phyloP scores from a whole-genome alignment of 345 rosid genomes.

The Psidium friedrichsthalianum region DNA sequence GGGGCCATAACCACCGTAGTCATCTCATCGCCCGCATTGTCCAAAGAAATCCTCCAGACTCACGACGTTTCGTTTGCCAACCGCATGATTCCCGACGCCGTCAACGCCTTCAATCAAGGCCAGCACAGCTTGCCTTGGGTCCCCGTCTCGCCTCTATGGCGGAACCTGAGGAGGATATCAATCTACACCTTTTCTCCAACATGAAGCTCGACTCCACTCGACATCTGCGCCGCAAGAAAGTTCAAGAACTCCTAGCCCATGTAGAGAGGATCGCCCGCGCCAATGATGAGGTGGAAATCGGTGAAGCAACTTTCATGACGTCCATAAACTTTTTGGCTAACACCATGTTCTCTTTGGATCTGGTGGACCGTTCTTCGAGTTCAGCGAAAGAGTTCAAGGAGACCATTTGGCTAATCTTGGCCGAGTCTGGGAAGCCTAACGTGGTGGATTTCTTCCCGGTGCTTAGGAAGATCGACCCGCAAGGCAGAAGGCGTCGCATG shows the following conservation, averaged over 20 bases:
- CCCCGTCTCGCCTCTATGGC: constrained; percentile 6
- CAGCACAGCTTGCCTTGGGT: constrained; percentile 1
- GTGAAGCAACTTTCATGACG: constrained; percentile 26
- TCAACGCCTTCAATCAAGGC: background rate
- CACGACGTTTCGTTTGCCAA: constrained; percentile 1
- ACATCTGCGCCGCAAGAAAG: background rate
- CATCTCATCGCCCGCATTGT: constrained; percentile 4
- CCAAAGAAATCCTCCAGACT: constrained; percentile 14
- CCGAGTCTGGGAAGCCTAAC: constrained; percentile 17
- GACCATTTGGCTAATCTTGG: constrained; percentile 16
- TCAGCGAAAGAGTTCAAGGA: constrained; percentile 14
- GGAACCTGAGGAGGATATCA: constrained; percentile 10
- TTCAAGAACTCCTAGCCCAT: constrained; percentile 11
- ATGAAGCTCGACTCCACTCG: constrained; percentile 9
- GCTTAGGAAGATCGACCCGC: constrained; percentile 22
- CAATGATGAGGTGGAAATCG: constrained; percentile 23
- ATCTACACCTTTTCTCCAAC: background rate
- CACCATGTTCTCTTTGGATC: constrained; percentile 29
- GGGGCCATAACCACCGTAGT: constrained; percentile 12
- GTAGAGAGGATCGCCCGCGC: constrained; percentile 5
- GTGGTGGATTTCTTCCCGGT: constrained; percentile 21
- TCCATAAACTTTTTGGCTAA: constrained; percentile 26
- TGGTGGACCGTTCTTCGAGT: constrained; percentile 13
- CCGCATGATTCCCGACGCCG: constrained; percentile 2
- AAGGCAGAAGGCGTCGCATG: constrained; percentile 14